These are phyloP conservation scores for Fusarium hostae DNA, from an alignment of 2,329 filamentous ascomycete species.

Conservation along the genomic window DNA sequence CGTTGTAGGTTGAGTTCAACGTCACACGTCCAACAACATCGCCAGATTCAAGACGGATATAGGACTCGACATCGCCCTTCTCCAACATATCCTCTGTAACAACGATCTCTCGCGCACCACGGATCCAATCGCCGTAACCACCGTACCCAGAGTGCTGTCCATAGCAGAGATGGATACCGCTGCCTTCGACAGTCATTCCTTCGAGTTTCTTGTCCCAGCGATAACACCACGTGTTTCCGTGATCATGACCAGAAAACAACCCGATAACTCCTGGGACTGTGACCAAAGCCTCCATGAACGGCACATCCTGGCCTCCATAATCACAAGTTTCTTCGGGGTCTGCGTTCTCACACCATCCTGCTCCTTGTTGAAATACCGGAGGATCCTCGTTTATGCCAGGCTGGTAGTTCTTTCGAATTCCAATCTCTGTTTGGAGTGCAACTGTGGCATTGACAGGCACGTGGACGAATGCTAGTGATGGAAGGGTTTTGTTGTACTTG, in stretches of 20 bases:
- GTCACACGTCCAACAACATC: conserved; percentile 61
- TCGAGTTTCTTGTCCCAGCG: conserved; percentile 56
- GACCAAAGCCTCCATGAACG: conserved; percentile 72
- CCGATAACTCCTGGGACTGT: conserved; percentile 65
- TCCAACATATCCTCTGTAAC: conserved; percentile 57
- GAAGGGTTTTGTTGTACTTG: conserved; percentile 51
- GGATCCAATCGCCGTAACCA: conserved; percentile 73
- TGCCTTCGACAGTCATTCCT: conserved; percentile 52
- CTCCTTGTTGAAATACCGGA: conserved; percentile 55
- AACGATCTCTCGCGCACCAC: conserved; percentile 68
- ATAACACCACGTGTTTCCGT: conserved; percentile 69
- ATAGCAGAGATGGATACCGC: conserved; percentile 64
- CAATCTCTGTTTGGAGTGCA: conserved; percentile 50
- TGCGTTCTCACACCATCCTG: conserved; percentile 58
- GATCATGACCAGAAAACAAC: conserved; percentile 74
- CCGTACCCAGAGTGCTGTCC: conserved; percentile 76
- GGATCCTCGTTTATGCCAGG: conserved; percentile 60
- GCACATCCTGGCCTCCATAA: conserved; percentile 63
- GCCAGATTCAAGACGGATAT: conserved; percentile 69
- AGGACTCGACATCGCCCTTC: conserved; percentile 62
- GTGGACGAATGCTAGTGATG: conserved; percentile 61
- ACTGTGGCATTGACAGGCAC: conserved; percentile 58
- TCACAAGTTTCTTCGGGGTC: conserved; percentile 48
- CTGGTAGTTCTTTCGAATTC: conserved; percentile 51
- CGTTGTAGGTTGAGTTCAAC: conserved; percentile 69